These are phyloP conservation scores for Zygnema circumcarinatum DNA, from an alignment of 139 green algal genomes.

Conservation along the genomic window DNA sequence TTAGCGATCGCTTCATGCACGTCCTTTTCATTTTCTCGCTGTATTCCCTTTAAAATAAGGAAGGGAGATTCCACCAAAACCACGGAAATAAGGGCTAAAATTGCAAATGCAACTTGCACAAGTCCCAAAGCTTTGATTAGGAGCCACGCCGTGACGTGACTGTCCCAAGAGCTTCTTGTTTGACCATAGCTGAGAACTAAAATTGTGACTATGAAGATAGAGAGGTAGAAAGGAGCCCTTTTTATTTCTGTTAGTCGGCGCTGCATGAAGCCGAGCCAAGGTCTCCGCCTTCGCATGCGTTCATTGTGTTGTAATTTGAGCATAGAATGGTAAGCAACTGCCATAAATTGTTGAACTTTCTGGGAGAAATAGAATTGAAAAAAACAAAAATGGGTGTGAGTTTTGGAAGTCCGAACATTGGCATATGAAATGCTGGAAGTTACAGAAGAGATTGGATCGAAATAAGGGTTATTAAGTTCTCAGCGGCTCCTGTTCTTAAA, in stretches of 20 bases:
- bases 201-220: conserved; percentile 32
- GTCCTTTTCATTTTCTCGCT: not conserved
- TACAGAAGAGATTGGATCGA: too few relatives aligned
- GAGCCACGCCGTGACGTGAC: not conserved
- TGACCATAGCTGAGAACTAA: conserved; percentile 39
- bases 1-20: not conserved
- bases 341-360: conserved; percentile 44
- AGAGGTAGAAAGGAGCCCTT: conserved; percentile 33
- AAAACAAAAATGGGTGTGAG: not conserved
- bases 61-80: conserved; percentile 31
- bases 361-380: not conserved
- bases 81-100: not conserved
- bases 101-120: conserved; percentile 1
- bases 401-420: too few relatives aligned
- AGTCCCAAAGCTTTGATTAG: conserved; percentile 14
- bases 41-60: not conserved
- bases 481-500: too few relatives aligned
- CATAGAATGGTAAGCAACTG: conserved; percentile 8
- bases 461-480: too few relatives aligned
- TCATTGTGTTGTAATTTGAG: conserved; percentile 40
- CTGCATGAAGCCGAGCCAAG: conserved; percentile 12
- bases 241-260: conserved; percentile 19
- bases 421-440: too few relatives aligned
- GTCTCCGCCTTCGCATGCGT: conserved; percentile 2
- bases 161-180: conserved; percentile 14